phyloP scores from a whole-genome alignment of 306 rosid genomes.

The Cicer pinnatifidum region DNA sequence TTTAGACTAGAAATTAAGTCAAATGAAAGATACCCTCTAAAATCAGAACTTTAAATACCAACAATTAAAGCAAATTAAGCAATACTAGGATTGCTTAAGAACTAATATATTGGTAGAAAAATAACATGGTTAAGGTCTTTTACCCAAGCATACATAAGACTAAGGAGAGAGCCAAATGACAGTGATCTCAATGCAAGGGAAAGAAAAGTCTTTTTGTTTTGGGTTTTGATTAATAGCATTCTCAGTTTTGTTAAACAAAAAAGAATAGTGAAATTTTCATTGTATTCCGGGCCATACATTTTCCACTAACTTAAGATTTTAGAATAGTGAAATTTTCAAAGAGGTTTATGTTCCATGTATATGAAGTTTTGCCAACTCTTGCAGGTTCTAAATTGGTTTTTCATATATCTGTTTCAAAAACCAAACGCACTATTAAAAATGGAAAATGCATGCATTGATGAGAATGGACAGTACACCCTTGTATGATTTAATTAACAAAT shows the following conservation, averaged over 20 bases:
- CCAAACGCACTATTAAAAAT: conserved; percentile 31
- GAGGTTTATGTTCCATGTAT: conserved; percentile 7
- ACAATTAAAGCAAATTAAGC: no score
- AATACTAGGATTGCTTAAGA: neutral
- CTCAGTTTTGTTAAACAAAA: conserved; percentile 35
- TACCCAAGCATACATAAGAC: conserved; percentile 14
- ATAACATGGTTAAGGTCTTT: neutral
- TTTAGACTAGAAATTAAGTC: conserved; percentile 16
- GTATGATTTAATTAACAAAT: neutral
- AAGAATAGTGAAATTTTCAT: conserved; percentile 36
- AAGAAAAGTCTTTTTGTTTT: conserved; percentile 22
- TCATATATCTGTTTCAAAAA: conserved; percentile 32
- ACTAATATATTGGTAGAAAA: conserved; percentile 28
- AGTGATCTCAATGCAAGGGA: conserved; percentile 39
- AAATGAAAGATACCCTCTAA: conserved; percentile 20
- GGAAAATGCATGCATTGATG: no score
- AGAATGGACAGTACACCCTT: no score
- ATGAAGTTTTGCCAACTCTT: neutral
- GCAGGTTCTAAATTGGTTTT: conserved; percentile 6
- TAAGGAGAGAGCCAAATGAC: conserved; percentile 33
- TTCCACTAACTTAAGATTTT: conserved; percentile 35
- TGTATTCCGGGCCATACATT: conserved; percentile 46
- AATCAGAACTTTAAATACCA: no score
- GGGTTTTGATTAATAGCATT: conserved; percentile 41
- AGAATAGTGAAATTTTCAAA: conserved; percentile 17